Evolutionary conservation across 495 filamentous ascomycete genomes (phyloP).

Genomic region (Daldinia vernicosa): DNA sequence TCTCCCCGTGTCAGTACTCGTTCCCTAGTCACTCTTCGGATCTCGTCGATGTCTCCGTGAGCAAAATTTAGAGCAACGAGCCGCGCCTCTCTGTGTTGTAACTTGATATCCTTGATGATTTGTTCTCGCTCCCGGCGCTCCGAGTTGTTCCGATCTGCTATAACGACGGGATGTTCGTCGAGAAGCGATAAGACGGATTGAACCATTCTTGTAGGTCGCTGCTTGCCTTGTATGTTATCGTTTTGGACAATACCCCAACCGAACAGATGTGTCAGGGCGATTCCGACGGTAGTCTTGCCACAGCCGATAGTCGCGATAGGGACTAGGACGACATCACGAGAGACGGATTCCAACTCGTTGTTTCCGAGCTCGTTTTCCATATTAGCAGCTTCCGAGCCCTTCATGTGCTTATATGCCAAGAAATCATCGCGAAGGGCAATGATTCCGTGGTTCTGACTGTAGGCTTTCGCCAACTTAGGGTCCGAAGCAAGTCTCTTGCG

Average conservation of each 20-base stretch:
- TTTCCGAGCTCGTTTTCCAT: slow-evolving; percentile 47
- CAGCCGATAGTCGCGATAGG: slow-evolving; percentile 94
- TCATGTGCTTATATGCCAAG: slow-evolving; percentile 78
- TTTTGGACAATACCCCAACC: slow-evolving; percentile 96
- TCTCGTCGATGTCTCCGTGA: slow-evolving; percentile 74
- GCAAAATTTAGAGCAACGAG: slow-evolving; percentile 94
- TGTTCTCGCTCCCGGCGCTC: slow-evolving; percentile 86
- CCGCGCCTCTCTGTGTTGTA: slow-evolving; percentile 65
- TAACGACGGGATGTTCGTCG: slow-evolving; percentile 70
- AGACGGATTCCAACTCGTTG: slow-evolving; percentile 54
- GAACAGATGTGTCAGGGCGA: slow-evolving; percentile 85
- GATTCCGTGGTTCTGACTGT: slow-evolving; percentile 93
- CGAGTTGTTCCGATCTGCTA: slow-evolving; percentile 95
- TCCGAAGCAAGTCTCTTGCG: slow-evolving; percentile 73
- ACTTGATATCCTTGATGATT: slow-evolving; percentile 78
- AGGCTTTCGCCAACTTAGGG: slow-evolving; percentile 68
- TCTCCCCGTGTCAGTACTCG: slow-evolving; percentile 88
- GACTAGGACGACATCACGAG: slow-evolving; percentile 74
- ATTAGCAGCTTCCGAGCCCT: slow-evolving; percentile 75
- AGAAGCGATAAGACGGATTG: slow-evolving; percentile 69
- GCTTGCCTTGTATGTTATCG: slow-evolving; percentile 87
- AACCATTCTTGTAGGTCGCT: slow-evolving; percentile 77
- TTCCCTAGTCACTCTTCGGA: slow-evolving; percentile 76
- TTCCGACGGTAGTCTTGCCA: slow-evolving; percentile 92
- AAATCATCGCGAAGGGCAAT: slow-evolving; percentile 90